Percentiles rank a stretch among this genome's conserved stretches.
These are phyloP conservation scores for Penicillium coffeae DNA, from an alignment of 495 filamentous ascomycete genomes.

Conservation along the genomic window DNA sequence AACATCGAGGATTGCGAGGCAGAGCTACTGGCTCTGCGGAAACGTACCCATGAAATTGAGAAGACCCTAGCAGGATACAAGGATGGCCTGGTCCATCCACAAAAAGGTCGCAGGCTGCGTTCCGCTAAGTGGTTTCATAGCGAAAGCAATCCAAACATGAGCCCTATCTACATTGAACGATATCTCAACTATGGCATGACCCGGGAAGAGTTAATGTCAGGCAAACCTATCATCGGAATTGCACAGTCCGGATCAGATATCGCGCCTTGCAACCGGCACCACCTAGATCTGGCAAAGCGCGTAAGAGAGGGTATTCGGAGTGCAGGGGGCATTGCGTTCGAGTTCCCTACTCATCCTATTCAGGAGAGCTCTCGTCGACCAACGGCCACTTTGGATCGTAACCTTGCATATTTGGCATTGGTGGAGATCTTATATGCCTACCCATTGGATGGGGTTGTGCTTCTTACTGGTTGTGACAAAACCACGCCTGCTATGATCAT, in stretches of 20 bases:
- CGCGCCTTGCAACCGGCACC: slow-evolving; percentile 51
- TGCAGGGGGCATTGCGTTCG: slow-evolving; percentile 52
- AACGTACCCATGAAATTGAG: slow-evolving; percentile 25
- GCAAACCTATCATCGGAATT: slow-evolving; percentile 54
- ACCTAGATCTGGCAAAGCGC: slow-evolving; percentile 49
- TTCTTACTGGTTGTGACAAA: slow-evolving; percentile 56
- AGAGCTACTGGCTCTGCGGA: slow-evolving; percentile 19
- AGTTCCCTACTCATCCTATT: slow-evolving; percentile 55
- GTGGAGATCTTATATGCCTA: slow-evolving; percentile 52
- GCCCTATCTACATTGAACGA: slow-evolving; percentile 49
- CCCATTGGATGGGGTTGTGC: slow-evolving; percentile 51
- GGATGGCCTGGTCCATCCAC: slow-evolving; percentile 4
- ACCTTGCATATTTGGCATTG: slow-evolving; percentile 48
- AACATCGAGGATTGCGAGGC: slow-evolving; percentile 24
- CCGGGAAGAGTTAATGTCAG: slow-evolving; percentile 49
- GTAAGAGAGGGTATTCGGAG: slow-evolving; percentile 51
- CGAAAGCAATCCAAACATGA: slow-evolving; percentile 46
- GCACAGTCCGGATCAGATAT: slow-evolving; percentile 54
- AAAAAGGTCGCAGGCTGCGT: slow-evolving; percentile 34
- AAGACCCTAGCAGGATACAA: slow-evolving; percentile 11
- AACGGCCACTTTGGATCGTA: slow-evolving; percentile 52
- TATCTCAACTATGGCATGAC: slow-evolving; percentile 55
- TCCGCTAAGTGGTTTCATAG: slow-evolving; percentile 47
- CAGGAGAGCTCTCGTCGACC: slow-evolving; percentile 49
- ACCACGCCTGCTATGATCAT: slow-evolving; percentile 53